Evolutionary conservation across 2,329 filamentous ascomycete species (phyloP).

Genomic region (Nigrospora sphaerica): DNA sequence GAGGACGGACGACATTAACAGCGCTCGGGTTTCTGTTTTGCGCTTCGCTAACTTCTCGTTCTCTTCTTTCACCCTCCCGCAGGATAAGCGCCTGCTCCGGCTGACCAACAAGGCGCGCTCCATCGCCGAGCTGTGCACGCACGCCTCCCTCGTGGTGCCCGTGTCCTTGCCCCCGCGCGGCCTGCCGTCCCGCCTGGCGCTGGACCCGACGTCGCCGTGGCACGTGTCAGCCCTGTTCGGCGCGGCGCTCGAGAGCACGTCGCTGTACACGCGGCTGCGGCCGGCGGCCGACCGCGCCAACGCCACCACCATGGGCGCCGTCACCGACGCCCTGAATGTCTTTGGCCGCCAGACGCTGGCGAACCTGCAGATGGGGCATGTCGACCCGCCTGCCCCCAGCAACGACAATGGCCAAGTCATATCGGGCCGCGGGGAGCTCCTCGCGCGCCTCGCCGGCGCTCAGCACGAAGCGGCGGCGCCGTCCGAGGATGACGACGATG

Average conservation of each 20-base stretch:
- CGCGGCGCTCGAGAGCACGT: constrained; percentile 70
- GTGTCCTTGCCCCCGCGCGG: constrained; percentile 54
- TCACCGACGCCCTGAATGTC: constrained; percentile 62
- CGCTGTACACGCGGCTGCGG: constrained; percentile 66
- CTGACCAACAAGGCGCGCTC: constrained; percentile 70
- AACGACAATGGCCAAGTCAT: constrained; percentile 13
- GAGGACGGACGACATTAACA: background rate
- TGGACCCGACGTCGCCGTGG: constrained; percentile 67
- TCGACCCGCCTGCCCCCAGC: constrained; percentile 23
- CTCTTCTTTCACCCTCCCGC: background rate
- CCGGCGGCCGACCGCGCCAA: constrained; percentile 25
- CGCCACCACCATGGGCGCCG: constrained; percentile 48
- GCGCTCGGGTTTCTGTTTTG: no score
- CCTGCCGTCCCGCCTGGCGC: constrained; percentile 48
- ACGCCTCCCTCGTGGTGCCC: constrained; percentile 73
- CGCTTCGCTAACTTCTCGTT: no score
- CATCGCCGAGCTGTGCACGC: constrained; percentile 58
- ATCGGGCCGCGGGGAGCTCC: constrained; percentile 19
- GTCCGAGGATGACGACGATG: constrained; percentile 15
- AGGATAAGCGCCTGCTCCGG: constrained; percentile 58
- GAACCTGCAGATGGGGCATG: constrained; percentile 61
- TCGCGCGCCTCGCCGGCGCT: constrained; percentile 18
- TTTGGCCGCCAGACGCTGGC: constrained; percentile 77
- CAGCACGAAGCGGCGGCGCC: constrained; percentile 15
- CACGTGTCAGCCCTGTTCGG: constrained; percentile 71